These are phyloP conservation scores for Gossypium stocksii DNA, from an alignment of 345 rosid species.

Conservation along the genomic window DNA sequence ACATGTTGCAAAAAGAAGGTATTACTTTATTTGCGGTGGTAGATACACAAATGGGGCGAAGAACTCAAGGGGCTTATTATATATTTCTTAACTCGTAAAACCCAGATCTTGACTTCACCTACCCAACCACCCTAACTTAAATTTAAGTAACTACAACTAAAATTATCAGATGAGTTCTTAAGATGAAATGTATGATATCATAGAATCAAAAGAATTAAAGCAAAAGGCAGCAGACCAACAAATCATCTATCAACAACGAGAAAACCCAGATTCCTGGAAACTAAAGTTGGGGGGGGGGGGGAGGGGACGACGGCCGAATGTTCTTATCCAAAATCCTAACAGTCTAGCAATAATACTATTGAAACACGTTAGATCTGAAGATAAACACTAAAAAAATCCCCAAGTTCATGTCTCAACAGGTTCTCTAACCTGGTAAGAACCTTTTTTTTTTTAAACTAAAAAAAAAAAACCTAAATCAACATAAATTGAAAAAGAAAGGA, in stretches of 20 bases:
- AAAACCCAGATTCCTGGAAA: background rate
- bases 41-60: conserved; percentile 14
- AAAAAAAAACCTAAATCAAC: background rate
- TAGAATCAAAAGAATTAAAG: background rate
- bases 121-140: background rate
- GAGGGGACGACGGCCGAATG: background rate
- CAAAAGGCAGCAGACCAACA: background rate
- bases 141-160: background rate
- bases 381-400: background rate
- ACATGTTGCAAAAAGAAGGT: background rate
- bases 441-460: too few relatives aligned
- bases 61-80: conserved; percentile 6
- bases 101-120: conserved; percentile 20
- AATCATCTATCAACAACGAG: background rate
- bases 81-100: conserved; percentile 4
- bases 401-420: background rate
- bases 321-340: background rate
- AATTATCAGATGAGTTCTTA: background rate
- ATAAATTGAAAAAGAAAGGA: background rate
- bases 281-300: background rate
- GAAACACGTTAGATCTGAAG: background rate
- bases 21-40: conserved; percentile 4
- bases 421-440: background rate
- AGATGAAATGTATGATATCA: background rate
- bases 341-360: too few relatives aligned